phyloP scores from a whole-genome alignment of 805 yeast species.

The Geotrichum ghanense region DNA sequence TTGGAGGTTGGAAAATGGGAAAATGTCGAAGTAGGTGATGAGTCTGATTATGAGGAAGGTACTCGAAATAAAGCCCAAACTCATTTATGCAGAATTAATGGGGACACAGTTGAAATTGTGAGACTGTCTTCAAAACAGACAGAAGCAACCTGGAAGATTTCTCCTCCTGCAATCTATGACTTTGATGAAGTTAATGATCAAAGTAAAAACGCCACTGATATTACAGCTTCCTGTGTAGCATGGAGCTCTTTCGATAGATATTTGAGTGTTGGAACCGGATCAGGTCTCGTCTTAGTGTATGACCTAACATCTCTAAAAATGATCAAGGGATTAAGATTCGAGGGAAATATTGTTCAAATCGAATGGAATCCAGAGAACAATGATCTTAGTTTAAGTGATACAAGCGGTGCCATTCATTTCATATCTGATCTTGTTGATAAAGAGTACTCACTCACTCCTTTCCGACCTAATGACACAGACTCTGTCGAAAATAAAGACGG shows the following conservation, averaged over 20 bases:
- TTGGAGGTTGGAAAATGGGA: constrained; percentile 26
- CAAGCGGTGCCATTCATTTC: background rate
- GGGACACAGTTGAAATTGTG: background rate
- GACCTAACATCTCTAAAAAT: constrained; percentile 19
- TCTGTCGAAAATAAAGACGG: constrained; percentile 9
- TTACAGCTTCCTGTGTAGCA: background rate
- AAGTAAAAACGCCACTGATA: background rate
- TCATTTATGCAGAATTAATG: background rate
- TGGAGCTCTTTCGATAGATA: constrained; percentile 1
- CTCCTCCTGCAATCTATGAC: background rate
- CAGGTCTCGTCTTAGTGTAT: background rate
- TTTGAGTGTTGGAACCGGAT: background rate
- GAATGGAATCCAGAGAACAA: constrained; percentile 31
- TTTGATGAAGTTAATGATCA: constrained; percentile 1
- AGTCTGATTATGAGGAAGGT: constrained; percentile 6
- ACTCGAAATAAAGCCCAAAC: background rate
- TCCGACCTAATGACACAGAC: constrained; percentile 23
- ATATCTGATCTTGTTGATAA: background rate
- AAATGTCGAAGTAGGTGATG: constrained; percentile 10
- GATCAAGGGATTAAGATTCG: constrained; percentile 19
- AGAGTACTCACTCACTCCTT: constrained; percentile 10
- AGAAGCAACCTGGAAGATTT: background rate
- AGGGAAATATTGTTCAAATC: constrained; percentile 13
- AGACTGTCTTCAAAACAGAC: background rate
- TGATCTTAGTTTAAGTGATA: constrained; percentile 11